These are phyloP conservation scores for Syzygium grande DNA, from an alignment of 345 rosid species.

Conservation along the genomic window DNA sequence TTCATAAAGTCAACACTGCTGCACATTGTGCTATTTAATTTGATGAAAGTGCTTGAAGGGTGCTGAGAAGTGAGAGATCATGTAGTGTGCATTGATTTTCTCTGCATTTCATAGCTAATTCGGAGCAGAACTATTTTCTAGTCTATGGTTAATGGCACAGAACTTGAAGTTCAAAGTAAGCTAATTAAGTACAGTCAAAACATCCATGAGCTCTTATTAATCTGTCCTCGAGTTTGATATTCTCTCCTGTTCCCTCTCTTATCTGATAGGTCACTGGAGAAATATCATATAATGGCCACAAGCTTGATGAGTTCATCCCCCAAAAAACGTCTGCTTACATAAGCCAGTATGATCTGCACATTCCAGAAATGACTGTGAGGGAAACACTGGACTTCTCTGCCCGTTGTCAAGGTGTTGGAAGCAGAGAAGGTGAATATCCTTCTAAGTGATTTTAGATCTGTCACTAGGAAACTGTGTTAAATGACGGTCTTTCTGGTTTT, in stretches of 20 bases:
- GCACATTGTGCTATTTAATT: not conserved
- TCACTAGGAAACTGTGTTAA: not conserved
- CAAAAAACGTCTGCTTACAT: slow-evolving; percentile 13
- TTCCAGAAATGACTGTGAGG: slow-evolving; percentile 17
- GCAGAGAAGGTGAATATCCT: slow-evolving; percentile 21
- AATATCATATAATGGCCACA: slow-evolving; percentile 7
- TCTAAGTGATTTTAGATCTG: not conserved
- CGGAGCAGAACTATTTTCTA: not conserved
- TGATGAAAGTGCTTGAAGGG: not conserved
- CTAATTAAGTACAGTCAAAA: not conserved
- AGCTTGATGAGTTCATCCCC: slow-evolving; percentile 6
- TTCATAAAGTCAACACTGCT: not conserved
- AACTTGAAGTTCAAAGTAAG: not conserved
- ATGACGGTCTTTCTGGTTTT: not conserved
- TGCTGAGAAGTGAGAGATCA: not conserved
- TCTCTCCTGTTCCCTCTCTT: not conserved
- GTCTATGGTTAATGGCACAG: not conserved
- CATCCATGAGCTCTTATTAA: not conserved
- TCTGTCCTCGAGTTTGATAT: not conserved
- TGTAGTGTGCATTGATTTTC: not conserved
- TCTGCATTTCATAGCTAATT: not conserved
- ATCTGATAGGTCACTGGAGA: slow-evolving; percentile 30
- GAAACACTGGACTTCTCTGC: slow-evolving; percentile 18
- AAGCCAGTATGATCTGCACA: slow-evolving; percentile 16
- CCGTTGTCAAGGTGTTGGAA: slow-evolving; percentile 19